Evolutionary conservation across 2,329 filamentous ascomycete species (phyloP), one percentile per base, ranked within the genome.

Genomic region (Fusarium sp.): DNA sequence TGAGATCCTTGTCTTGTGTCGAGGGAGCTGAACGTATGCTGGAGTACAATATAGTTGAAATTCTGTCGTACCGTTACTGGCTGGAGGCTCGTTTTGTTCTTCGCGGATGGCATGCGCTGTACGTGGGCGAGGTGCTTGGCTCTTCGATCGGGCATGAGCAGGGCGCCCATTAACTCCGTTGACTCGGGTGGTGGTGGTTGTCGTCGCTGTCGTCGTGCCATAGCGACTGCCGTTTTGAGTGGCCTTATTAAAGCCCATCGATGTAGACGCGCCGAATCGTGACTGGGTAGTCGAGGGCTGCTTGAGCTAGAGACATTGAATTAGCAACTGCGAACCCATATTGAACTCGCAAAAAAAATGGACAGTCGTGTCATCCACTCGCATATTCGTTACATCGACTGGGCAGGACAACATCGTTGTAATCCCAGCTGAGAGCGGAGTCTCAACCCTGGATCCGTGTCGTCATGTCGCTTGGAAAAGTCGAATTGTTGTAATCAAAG

Each of bases 191-290:
- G 34, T 38, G 25, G 81, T 80, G 70, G 87, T 80, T 38, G 88
- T 82, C 9, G 86, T 84, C 66, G 87, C 83, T 5, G 83, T 57
- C 87, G 85, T 74, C 8, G 80, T 70, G 8, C 81, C 79, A 16
- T 86, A 82, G 69, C 88, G 85, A 16, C 83, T 84, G 15, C 83
- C 84, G 15, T 85, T 83, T 2, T 89, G 88, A 29, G 89, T 78
- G 73, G 87, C 91, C 65, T 84, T 87, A 16, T 86, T 84, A 67
- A 90, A 89, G 65, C 82, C 84, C 67, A 81, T 84, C 56, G 82
- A 81, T 8, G 79, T 74, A 25, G 75, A 24, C 22, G 82, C 80
- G 49, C 78, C 80, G 73, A 80, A 79, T 75, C 81, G 80, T 65
- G 84, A 78, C 52, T 74, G 64, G 40, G 67, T 58, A 6, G 65